Conservation (phyloP, 805 yeast genomes). For the Saccharomyces mikatae region DNA sequence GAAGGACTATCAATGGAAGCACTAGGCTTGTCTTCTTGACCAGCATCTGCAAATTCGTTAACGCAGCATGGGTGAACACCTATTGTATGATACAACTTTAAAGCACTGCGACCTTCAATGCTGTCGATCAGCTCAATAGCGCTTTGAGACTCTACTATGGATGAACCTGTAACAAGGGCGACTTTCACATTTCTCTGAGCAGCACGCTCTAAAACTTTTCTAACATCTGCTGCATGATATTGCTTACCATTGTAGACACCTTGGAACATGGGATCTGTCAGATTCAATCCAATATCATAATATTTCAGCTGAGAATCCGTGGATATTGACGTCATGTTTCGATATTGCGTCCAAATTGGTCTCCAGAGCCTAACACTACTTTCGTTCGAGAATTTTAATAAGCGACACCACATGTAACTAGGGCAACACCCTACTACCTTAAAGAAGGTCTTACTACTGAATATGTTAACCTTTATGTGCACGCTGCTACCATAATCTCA, state of each 20-base stretch:
- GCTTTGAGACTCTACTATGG: conserved; percentile 54
- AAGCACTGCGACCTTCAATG: conserved; percentile 10
- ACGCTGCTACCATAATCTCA: neutral
- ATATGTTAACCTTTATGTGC: neutral
- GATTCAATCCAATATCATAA: conserved; percentile 57
- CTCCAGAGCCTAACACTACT: conserved; percentile 1
- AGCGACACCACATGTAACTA: neutral
- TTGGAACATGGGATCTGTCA: conserved; percentile 81
- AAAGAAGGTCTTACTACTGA: neutral
- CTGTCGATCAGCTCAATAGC: conserved; percentile 45
- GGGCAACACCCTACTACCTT: neutral
- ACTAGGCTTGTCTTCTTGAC: neutral
- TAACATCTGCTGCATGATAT: conserved; percentile 61
- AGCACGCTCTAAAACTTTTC: conserved; percentile 60
- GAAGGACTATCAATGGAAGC: conserved; percentile 9
- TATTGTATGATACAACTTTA: conserved; percentile 53
- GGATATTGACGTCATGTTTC: neutral
- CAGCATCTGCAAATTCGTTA: conserved; percentile 35
- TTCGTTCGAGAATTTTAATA: neutral
- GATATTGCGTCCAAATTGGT: neutral
- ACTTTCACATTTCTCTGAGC: conserved; percentile 52
- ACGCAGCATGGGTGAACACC: conserved; percentile 97
- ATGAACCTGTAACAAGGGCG: conserved; percentile 79
- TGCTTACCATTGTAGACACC: conserved; percentile 69
- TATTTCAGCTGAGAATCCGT: conserved; percentile 9